phyloP scores from a whole-genome alignment of 768 basidiomycete species.

The Strobilomyces confusus region DNA sequence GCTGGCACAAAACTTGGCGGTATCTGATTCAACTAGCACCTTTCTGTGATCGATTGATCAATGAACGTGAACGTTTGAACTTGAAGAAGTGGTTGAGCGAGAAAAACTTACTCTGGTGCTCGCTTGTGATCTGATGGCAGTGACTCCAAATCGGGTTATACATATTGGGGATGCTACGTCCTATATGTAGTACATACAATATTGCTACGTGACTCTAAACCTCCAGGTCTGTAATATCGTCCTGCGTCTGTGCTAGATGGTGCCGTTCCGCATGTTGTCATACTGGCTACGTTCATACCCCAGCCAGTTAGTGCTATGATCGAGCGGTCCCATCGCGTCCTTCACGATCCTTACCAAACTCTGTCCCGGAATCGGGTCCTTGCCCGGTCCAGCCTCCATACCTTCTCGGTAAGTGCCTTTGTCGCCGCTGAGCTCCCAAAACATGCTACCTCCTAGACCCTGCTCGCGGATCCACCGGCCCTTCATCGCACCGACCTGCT shows the following conservation, averaged over 20 bases:
- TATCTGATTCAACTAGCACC: not conserved
- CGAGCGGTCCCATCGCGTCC: constrained; percentile 72
- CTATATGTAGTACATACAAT: not conserved
- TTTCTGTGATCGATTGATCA: not conserved
- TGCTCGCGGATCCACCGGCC: constrained; percentile 75
- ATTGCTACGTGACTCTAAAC: not conserved
- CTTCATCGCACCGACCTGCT: constrained; percentile 65
- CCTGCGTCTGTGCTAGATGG: constrained; percentile 30
- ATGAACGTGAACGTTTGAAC: not conserved
- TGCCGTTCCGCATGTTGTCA: constrained; percentile 74
- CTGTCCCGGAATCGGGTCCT: constrained; percentile 63
- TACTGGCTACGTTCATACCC: constrained; percentile 71
- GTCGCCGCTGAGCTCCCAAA: constrained; percentile 90
- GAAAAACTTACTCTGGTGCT: not conserved
- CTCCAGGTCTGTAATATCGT: not conserved
- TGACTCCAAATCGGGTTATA: constrained; percentile 7
- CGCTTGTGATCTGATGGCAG: not conserved
- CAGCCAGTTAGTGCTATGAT: constrained; percentile 77
- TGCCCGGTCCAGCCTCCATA: constrained; percentile 72
- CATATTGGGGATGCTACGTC: not conserved
- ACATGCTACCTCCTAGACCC: constrained; percentile 89
- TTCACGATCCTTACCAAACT: constrained; percentile 75
- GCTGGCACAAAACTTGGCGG: not conserved
- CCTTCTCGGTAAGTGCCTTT: constrained; percentile 63
- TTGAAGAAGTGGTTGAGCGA: not conserved